Evolutionary conservation across 495 filamentous ascomycete genomes (phyloP), one percentile per base, ranked within the genome.

Genomic region (Aspergillus cristatus): DNA sequence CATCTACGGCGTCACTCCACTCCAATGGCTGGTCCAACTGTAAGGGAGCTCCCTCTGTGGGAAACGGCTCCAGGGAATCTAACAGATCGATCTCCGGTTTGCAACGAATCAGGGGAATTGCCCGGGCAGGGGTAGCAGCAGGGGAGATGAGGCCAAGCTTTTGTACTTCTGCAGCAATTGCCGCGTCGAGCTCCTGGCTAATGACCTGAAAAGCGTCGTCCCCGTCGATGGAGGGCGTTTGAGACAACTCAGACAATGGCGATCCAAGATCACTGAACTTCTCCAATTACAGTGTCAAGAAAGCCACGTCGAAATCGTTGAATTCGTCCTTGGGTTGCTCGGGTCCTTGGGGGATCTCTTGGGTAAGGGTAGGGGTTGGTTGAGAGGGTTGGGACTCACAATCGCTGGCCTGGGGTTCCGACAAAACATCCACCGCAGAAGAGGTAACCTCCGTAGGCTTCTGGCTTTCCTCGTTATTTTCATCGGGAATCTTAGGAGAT

Each of bases 361-460:
- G 22, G 18, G n/a, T n/a, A 26, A 1, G 29, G 25, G 13, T 6
- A 20, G 25, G 32, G 14, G 14, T 13, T 22, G 13, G 1, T n/a
- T 28, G 7, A 16, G 31, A 33, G 18, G 13, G 13, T 1, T 24
- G 26, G 22, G 14, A 28, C 46, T 48, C 40, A 40, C 42, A 18
- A 16, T 41, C 40, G 13, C 32, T 39, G n/a, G n/a, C 40, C 14
- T 37, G 31, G 16, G 46, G 38, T 40, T 45, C 42, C 25, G 30
- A 28, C 6, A 45, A 20, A 29, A 33, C 41, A 26, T 28, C 34
- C 5, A 34, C 40, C 12, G 32, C 24, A 16, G 25, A 14, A 2
- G 14, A 18, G 1, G 14, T 6, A 16, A 14, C 15, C 16, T 24
- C 14, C 12, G 34, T 25, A 13, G 34, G 4, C 25, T 42, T 16